A percentile compares a stretch with the other conserved stretches of the same genome.
These are phyloP conservation scores for Chiua virens DNA, from an alignment of 768 basidiomycete species.

Conservation along the genomic window DNA sequence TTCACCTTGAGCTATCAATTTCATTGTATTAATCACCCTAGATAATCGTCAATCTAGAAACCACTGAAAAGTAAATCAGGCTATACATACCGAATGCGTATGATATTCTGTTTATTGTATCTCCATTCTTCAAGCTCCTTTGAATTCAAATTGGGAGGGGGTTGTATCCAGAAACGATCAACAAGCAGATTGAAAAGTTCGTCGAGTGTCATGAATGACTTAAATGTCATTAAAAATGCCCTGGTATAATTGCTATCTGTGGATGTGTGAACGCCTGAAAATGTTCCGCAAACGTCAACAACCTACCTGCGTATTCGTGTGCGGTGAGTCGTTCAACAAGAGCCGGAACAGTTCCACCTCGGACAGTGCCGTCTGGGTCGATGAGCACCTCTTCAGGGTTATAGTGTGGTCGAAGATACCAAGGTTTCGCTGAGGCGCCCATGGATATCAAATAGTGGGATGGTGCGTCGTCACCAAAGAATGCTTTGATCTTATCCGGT, in stretches of 20 bases:
- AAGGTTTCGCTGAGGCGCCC: slow-evolving; percentile 47
- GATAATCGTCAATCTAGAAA: not conserved
- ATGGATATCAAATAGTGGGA: slow-evolving; percentile 40
- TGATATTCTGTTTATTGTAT: slow-evolving; percentile 54
- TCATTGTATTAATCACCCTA: slow-evolving; percentile 66
- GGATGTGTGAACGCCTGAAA: slow-evolving; percentile 1
- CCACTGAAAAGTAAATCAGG: not conserved
- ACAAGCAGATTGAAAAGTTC: slow-evolving; percentile 56
- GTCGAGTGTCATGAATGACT: slow-evolving; percentile 58
- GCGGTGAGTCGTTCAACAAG: slow-evolving; percentile 66
- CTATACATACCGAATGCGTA: slow-evolving; percentile 53
- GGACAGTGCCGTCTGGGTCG: slow-evolving; percentile 60
- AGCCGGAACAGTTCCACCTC: slow-evolving; percentile 60
- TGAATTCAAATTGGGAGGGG: slow-evolving; percentile 45
- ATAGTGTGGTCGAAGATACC: slow-evolving; percentile 61
- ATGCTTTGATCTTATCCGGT: slow-evolving; percentile 44
- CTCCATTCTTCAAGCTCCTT: slow-evolving; percentile 55
- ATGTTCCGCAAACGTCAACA: not conserved
- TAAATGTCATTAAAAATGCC: slow-evolving; percentile 70
- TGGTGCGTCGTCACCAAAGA: slow-evolving; percentile 55
- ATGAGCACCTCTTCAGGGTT: slow-evolving; percentile 57
- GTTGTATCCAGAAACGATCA: slow-evolving; percentile 54
- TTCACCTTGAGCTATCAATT: slow-evolving; percentile 57
- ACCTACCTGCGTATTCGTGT: slow-evolving; percentile 59
- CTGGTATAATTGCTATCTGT: slow-evolving; percentile 56